These are phyloP conservation scores for Schoenoplectus tabernaemontani DNA, from an alignment of 202 grass and related monocot species.

Conservation along the genomic window DNA sequence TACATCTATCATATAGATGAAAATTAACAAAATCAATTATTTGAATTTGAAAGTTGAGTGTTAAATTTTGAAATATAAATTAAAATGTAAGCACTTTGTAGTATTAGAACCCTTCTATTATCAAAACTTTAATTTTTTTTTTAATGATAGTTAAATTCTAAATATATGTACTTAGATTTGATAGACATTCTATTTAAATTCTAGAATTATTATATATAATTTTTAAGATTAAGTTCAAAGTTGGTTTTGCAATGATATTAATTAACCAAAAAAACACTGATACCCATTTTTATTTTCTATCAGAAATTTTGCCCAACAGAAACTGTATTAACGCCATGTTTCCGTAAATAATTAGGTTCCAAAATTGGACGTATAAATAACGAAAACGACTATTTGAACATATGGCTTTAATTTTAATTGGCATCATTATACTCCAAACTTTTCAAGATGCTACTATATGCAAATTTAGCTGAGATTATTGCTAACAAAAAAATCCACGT, in stretches of 20 bases:
- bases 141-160: too few relatives aligned
- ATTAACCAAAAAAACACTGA: neutral
- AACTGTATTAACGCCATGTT: neutral
- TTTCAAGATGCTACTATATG: neutral
- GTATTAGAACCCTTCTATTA: too few relatives aligned
- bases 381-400: neutral
- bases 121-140: too few relatives aligned
- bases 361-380: neutral
- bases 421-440: neutral
- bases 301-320: neutral
- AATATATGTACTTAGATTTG: too few relatives aligned
- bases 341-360: neutral
- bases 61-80: too few relatives aligned
- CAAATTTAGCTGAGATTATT: neutral
- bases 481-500: constrained; percentile 6
- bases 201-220: too few relatives aligned
- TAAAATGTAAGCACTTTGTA: too few relatives aligned
- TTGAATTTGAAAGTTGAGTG: too few relatives aligned
- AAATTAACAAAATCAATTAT: too few relatives aligned
- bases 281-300: neutral
- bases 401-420: neutral
- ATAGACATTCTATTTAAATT: too few relatives aligned
- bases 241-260: neutral
- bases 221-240: neutral
- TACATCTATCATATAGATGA: too few relatives aligned